Percentiles rank a stretch among this genome's conserved stretches.
Evolutionary conservation across 177 flowering plant genomes (phyloP).

Genomic region (Vitis hybrid): DNA sequence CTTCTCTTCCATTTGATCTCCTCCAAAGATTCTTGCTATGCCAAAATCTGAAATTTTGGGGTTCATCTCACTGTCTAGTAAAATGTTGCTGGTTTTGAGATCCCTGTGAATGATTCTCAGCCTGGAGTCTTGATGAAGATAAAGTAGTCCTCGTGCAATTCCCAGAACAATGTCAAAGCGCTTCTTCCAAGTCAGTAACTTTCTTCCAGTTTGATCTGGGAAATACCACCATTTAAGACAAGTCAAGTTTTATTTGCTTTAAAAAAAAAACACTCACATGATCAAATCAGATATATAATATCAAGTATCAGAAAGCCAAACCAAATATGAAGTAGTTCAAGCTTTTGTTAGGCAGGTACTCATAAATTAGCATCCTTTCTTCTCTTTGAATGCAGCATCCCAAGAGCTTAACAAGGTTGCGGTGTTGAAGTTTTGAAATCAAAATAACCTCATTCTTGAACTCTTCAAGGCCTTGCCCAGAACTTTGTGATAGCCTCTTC

Average conservation of each 20-base stretch:
- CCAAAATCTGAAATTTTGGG: slow-evolving; percentile 31
- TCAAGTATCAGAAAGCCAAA: neutral
- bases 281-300: no score
- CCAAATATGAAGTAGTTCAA: slow-evolving; percentile 22
- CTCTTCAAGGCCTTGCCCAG: slow-evolving; percentile 23
- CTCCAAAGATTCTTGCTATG: slow-evolving; percentile 22
- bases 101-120: slow-evolving; percentile 30
- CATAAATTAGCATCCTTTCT: slow-evolving; percentile 9
- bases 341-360: slow-evolving; percentile 18
- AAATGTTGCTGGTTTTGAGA: slow-evolving; percentile 26
- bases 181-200: neutral
- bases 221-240: neutral
- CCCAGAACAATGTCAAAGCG: neutral
- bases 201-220: neutral
- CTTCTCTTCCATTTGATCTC: slow-evolving; percentile 20
- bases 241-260: neutral
- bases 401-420: slow-evolving; percentile 8
- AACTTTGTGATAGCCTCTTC: slow-evolving; percentile 16
- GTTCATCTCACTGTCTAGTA: slow-evolving; percentile 19
- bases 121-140: slow-evolving; percentile 28
- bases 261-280: no score
- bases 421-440: slow-evolving; percentile 14
- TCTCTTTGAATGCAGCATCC: slow-evolving; percentile 12
- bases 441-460: slow-evolving; percentile 17
- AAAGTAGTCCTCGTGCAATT: slow-evolving; percentile 10